Evolutionary conservation across 116 monocot species (phyloP), one percentile per base, ranked within the genome.

Genomic region (Posidonia oceanica): DNA sequence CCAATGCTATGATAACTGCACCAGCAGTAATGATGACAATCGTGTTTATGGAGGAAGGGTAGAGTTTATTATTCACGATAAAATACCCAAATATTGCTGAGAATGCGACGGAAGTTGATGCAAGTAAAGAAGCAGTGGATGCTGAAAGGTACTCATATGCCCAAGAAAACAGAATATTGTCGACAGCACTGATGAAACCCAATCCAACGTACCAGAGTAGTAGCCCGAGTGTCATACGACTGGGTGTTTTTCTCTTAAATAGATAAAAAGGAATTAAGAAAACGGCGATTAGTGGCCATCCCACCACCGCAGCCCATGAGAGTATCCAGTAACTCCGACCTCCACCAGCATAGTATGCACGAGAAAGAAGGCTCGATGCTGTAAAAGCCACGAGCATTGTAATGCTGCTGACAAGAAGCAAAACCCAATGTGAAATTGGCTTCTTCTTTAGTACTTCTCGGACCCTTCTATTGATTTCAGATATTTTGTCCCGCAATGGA

Each of bases 291-390:
- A 98, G 20, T 4, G 98, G 98, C 98, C 98, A 98, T n/a, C 98
- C 98, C 0, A 86, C 85, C n/a, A 98, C 98, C 2, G 98, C 87
- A 2, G 84, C 59, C 87, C 89, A 93, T 3, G 98, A 98, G 37
- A 98, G 65, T 41, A 98, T 87, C 98, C 98, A 98, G 74, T 98
- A 92, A 76, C 98, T 98, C 52, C 75, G 67, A 7, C 93, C 98
- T 17, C 98, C 98, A 59, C 80, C 62, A 20, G 81, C 63, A 58
- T 79, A 98, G 56, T 98, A 98, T 11, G 87, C 66, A 16, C 98
- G 92, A 61, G 93, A 93, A 0, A 98, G 80, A 3, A 98, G 78
- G 69, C 84, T 90, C 22, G 98, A 98, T 18, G 92, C 93, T 54
- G 98, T 83, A 66, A 98, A 98, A 36, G 98, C 92, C 2, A 79